Conservation (phyloP, 2,329 filamentous ascomycete species). For the Mollisiaceae sp. region DNA sequence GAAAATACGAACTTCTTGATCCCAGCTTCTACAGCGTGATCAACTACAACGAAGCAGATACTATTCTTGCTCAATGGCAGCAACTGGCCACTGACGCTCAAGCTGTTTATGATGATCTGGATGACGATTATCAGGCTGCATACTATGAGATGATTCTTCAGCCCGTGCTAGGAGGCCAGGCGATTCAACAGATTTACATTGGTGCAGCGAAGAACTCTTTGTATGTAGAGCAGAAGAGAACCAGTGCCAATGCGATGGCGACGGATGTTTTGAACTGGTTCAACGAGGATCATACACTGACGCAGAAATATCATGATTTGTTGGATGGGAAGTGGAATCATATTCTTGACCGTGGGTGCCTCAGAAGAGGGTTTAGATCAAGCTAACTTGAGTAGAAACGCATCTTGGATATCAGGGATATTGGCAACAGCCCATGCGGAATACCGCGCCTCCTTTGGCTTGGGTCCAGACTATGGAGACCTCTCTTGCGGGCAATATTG, state of each 20-base stretch:
- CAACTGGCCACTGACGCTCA: conserved; percentile 58
- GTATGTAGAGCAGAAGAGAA: conserved; percentile 61
- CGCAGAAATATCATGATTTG: conserved; percentile 60
- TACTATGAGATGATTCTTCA: conserved; percentile 69
- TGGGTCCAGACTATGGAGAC: conserved; percentile 64
- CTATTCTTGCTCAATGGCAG: conserved; percentile 60
- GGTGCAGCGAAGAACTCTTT: conserved; percentile 57
- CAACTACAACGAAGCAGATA: conserved; percentile 69
- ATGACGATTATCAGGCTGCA: conserved; percentile 55
- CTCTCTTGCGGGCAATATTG: conserved; percentile 65
- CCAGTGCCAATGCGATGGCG: conserved; percentile 59
- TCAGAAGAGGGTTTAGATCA: not conserved
- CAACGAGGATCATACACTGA: conserved; percentile 61
- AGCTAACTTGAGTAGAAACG: conserved; percentile 49
- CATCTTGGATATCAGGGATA: conserved; percentile 57
- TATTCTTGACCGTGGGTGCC: conserved; percentile 59
- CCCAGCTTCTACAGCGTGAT: conserved; percentile 62
- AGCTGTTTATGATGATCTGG: conserved; percentile 59
- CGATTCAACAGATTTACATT: conserved; percentile 59
- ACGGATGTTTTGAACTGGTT: conserved; percentile 58
- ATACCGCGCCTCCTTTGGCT: conserved; percentile 64
- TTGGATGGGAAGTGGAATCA: conserved; percentile 66
- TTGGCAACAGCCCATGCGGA: conserved; percentile 77
- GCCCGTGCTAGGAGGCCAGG: conserved; percentile 61
- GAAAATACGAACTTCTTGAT: conserved; percentile 68